Base-by-base conservation (phyloP, 768 basidiomycete genomes). In the Mycena vitilis region DNA sequence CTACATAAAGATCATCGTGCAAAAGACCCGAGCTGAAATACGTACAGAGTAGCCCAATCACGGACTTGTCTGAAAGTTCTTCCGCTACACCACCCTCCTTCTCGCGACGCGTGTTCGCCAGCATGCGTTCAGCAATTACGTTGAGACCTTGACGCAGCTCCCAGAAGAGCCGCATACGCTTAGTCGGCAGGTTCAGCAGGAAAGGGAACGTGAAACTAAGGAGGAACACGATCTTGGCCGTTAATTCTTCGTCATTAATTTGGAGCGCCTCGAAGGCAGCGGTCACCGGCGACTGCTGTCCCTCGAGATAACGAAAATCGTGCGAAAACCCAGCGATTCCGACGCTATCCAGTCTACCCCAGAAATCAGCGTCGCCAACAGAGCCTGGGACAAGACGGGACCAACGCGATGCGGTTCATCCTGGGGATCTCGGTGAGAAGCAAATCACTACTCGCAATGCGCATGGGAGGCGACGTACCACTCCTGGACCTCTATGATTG, bases 261-360 rank as follows among this genome's bases (percentile, higher is more conserved):
- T 66, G 51, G 51, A 68, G 16, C 10, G 71, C 48, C 25, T 69
- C 57, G 56, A 68, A 72, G 5, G 64, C 71, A 10, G 30, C n/a
- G 8, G 71, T 66, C 23, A 71, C 70, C 2, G 63, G 34, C 4
- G 70, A 71, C 38, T 58, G 4, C 42, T 71, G 47, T 20, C 82
- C 82, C 0, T 79, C 79, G n/a, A 85, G 74, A 0, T 81, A 75
- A 12, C 77, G 76, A 57, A 85, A 85, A 66, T 83, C 78, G 71
- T 85, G 81, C 16, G 82, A 80, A 72, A 85, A 83, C 2, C 83
- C 80, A 12, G 83, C 81, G 49, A 83, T 79, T 15, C 84, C 83
- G 55, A 83, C 78, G 25, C 58, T 77, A 76, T 68, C 67, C 13
- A 68, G 65, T 18, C 57, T 66, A 37, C 20, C 78, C 7, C 2